Conservation (phyloP, 208 protist species). For the Naegleria lovaniensis region DNA sequence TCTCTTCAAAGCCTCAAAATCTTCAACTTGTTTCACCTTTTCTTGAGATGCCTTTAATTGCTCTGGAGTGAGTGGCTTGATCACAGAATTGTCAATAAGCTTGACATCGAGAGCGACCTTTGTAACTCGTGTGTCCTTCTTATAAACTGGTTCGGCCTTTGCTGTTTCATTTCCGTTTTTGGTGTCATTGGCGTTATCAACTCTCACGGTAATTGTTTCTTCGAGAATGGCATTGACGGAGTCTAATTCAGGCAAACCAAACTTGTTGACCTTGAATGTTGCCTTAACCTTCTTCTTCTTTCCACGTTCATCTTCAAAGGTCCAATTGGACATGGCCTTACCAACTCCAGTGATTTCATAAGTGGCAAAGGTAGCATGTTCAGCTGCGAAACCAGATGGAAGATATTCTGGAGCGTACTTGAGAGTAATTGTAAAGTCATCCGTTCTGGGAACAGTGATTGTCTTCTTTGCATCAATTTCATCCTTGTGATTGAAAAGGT, state of each 20-base stretch:
- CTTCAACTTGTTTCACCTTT: neutral
- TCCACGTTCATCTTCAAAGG: neutral
- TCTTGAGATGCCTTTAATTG: neutral
- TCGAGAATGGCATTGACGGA: neutral
- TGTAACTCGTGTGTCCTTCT: neutral
- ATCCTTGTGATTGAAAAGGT: neutral
- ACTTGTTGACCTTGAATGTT: neutral
- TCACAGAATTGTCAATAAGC: neutral
- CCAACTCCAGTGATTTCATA: neutral
- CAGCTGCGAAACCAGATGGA: neutral
- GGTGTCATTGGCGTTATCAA: neutral
- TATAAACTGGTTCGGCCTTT: neutral
- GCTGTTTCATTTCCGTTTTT: neutral
- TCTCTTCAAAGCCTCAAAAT: constrained; percentile 3
- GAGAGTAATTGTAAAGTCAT: neutral
- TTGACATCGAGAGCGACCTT: neutral
- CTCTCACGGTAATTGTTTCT: constrained; percentile 7
- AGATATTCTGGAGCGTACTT: neutral
- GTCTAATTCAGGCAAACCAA: neutral
- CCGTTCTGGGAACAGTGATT: neutral
- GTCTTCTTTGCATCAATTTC: neutral
- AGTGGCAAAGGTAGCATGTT: neutral
- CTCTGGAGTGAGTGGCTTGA: neutral
- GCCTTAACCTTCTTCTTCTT: neutral
- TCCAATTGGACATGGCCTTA: neutral